Percentiles rank a stretch among this genome's conserved stretches.
Evolutionary conservation across 1,284 basidiomycete species (phyloP).

Genomic region (Ceratorhiza oryzae-sativae): DNA sequence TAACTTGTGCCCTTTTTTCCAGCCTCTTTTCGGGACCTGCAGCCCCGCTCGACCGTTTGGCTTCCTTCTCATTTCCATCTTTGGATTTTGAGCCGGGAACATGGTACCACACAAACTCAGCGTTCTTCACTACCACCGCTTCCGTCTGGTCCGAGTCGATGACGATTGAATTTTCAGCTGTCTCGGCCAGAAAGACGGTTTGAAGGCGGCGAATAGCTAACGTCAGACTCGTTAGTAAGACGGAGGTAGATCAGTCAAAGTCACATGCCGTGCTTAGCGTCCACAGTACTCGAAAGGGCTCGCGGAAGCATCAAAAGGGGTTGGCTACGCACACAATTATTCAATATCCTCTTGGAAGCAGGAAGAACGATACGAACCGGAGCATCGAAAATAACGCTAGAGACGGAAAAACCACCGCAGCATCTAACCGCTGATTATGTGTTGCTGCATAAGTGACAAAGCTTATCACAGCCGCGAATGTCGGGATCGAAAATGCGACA

Average conservation of each 20-base stretch:
- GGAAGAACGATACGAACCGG: slow-evolving; percentile 46
- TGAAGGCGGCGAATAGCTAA: slow-evolving; percentile 62
- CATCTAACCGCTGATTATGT: background rate
- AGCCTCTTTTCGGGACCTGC: slow-evolving; percentile 37
- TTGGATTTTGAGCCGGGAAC: slow-evolving; percentile 46
- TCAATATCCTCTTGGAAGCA: slow-evolving; percentile 56
- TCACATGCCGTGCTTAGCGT: slow-evolving; percentile 59
- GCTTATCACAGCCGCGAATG: slow-evolving; percentile 74
- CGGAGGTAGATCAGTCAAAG: background rate
- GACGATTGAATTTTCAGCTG: slow-evolving; percentile 55
- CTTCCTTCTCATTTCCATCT: slow-evolving; percentile 20
- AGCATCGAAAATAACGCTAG: slow-evolving; percentile 14
- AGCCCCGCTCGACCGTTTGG: slow-evolving; percentile 37
- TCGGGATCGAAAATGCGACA: slow-evolving; percentile 60
- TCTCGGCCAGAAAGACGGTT: slow-evolving; percentile 67
- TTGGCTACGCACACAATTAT: slow-evolving; percentile 55
- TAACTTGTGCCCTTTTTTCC: slow-evolving; percentile 51
- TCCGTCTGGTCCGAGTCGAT: slow-evolving; percentile 58
- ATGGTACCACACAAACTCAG: slow-evolving; percentile 70
- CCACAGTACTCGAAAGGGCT: slow-evolving; percentile 58
- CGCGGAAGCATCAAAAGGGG: slow-evolving; percentile 75
- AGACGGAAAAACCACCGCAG: slow-evolving; percentile 21
- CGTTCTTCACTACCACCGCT: slow-evolving; percentile 62
- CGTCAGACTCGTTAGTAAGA: too few relatives aligned
- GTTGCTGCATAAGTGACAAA: slow-evolving; percentile 71